Conservation (phyloP, 2,329 filamentous ascomycete genomes). For the Nannizziopsis arthrosporioides region DNA sequence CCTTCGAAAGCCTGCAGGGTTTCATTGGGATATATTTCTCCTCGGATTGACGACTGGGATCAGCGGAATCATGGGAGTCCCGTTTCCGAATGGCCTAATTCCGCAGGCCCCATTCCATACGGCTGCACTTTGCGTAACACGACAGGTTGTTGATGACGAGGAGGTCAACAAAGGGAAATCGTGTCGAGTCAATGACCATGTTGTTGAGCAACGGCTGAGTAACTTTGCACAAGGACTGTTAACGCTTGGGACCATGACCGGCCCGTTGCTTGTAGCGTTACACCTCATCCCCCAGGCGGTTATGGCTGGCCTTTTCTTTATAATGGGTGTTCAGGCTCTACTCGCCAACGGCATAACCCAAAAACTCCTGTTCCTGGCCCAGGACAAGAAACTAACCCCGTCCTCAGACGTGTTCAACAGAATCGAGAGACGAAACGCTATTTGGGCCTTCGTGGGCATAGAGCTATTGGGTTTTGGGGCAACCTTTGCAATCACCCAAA, state of each 20-base stretch:
- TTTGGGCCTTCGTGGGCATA: slow-evolving; percentile 60
- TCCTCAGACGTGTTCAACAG: slow-evolving; percentile 47
- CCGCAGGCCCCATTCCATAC: slow-evolving; percentile 78
- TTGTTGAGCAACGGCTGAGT: slow-evolving; percentile 61
- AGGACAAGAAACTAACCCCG: slow-evolving; percentile 52
- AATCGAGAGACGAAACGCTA: slow-evolving; percentile 50
- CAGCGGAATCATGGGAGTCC: slow-evolving; percentile 63
- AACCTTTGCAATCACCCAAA: slow-evolving; percentile 74
- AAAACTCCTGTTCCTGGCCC: slow-evolving; percentile 58
- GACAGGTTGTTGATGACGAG: slow-evolving; percentile 43
- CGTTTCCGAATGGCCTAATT: slow-evolving; percentile 73
- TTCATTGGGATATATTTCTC: slow-evolving; percentile 77
- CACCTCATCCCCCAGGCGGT: slow-evolving; percentile 70
- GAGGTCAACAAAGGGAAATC: slow-evolving; percentile 49
- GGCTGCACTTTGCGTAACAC: slow-evolving; percentile 61
- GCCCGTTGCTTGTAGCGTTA: slow-evolving; percentile 59
- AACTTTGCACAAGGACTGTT: slow-evolving; percentile 68
- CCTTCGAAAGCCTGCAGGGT: slow-evolving; percentile 66
- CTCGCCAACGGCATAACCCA: slow-evolving; percentile 64
- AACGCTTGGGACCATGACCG: slow-evolving; percentile 67
- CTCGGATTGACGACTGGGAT: slow-evolving; percentile 66
- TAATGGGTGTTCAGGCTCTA: slow-evolving; percentile 72
- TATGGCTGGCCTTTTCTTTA: slow-evolving; percentile 69
- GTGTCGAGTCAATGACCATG: slow-evolving; percentile 50
- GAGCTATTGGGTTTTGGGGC: slow-evolving; percentile 61